Evolutionary conservation across 345 rosid genomes (phyloP).

Genomic region (Citropsis articulata): DNA sequence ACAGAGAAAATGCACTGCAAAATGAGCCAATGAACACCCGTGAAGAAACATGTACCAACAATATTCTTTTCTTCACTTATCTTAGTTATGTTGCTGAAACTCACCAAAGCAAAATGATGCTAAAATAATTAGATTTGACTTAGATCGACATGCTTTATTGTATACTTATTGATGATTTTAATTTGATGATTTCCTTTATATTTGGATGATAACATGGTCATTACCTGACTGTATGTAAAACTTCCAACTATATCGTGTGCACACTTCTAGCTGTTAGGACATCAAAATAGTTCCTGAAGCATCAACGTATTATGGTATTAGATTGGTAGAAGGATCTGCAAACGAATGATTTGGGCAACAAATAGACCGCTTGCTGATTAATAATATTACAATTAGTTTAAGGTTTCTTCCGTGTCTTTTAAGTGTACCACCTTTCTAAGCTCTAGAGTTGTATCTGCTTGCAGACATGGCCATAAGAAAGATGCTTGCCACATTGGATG

Average conservation of each 20-base stretch:
- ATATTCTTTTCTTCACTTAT: background rate
- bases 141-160: slow-evolving; percentile 1
- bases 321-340: background rate
- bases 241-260: background rate
- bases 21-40: slow-evolving; percentile 86
- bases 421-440: background rate
- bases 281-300: background rate
- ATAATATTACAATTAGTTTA: background rate
- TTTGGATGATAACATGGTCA: background rate
- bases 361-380: background rate
- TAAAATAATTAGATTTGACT: background rate
- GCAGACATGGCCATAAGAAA: slow-evolving; percentile 82
- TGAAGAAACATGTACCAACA: slow-evolving; percentile 75
- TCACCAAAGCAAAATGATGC: background rate
- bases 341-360: background rate
- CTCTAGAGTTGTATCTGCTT: slow-evolving; percentile 20
- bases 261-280: background rate
- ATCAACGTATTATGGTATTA: background rate
- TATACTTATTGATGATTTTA: background rate
- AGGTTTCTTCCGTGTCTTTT: background rate
- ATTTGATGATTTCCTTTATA: background rate
- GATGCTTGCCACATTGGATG: slow-evolving; percentile 88
- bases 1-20: slow-evolving; percentile 83
- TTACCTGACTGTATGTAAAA: background rate
- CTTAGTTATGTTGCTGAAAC: slow-evolving; percentile 3